Evolutionary conservation across 2,329 filamentous ascomycete species (phyloP), one percentile per base, ranked within the genome.

Genomic region (Nemania diffusa): DNA sequence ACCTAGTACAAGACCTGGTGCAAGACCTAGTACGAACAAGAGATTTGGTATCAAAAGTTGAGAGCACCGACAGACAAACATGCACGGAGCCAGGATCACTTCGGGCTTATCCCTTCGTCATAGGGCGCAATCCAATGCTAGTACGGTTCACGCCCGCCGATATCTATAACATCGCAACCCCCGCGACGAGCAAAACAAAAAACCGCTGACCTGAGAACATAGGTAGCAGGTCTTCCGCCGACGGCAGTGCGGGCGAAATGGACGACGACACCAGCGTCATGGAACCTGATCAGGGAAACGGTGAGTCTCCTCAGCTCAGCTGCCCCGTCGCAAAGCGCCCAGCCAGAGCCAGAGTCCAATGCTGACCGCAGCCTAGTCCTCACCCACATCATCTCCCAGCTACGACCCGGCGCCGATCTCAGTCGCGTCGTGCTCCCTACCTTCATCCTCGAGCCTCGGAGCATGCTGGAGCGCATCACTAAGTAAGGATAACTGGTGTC

Each of bases 381-480:
- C 73, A 92, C 90, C 67, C 95, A 98, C 82, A 97, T 99, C 81
- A 98, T 99, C 78, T 97, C 94, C 59, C 96, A 99, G 82, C 86
- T 99, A 70, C 92, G 96, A 70, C 96, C 96, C 13, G 96, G 96
- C 72, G 96, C 96, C 75, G 96, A 99, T 79, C 85, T 99, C 74
- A 97, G 94, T 81, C 89, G 95, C 74, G 94, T 99, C 69, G 95
- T 96, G 40, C 85, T 99, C 64, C 96, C 96, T 46, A 99, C 96
- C 55, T 99, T 99, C 79, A 99, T 99, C 76, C 89, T 99, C 74
- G 96, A 99, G 81, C 96, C 96, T 26, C 90, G 94, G 77, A 97
- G 94, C 74, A 99, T 99, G 96, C 84, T 99, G 75, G 96, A 99
- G 82, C 90, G 96, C 74, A 99, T 99, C 79, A 99, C 96, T 76